Evolutionary conservation across 495 filamentous ascomycete species (phyloP), one percentile per base, ranked within the genome.

Genomic region (Lophium mytilinum): DNA sequence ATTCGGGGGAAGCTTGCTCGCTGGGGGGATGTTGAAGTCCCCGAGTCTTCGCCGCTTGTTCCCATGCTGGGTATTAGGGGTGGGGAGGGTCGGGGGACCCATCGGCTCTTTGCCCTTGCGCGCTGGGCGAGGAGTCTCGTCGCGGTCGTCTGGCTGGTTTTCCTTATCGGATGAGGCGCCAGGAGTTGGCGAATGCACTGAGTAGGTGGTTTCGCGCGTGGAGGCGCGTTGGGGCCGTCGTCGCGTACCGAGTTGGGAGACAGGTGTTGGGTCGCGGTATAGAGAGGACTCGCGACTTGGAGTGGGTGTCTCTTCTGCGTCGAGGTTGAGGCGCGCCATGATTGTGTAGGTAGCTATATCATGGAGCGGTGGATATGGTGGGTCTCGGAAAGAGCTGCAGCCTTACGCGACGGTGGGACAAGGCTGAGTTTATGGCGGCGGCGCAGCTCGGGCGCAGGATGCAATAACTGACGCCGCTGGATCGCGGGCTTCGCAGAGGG

Each of bases 121-220:
- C 24, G 21, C 30, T 10, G 62, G 48, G 9, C 50, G 41, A 30
- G 63, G 54, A 6, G 63, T 63, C 36, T 53, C 37, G 10, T 52
- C 50, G 37, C 43, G 47, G 50, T 33, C 57, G 57, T 48, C 64
- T 2, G 59, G 34, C 61, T 47, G 64, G 58, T 86, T 86, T 61
- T 86, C 83, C 63, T 86, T 86, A 64, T 86, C 83, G 0, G 80
- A 82, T 4, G 59, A 73, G 37, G 63, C 67, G 57, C 58, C 75
- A 19, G 55, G 64, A 14, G 75, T 62, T 18, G 76, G 72, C 40
- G 78, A 73, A 52, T 70, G 69, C 40, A 69, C 68, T 40, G 72
- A 67, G 51, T 60, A 55, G 11, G 63, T 53, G 1, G 63, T 53
- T 0, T 21, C 39, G 34, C 60, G 58, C 34, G 51, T 37, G 4